A percentile compares a stretch with the other conserved stretches of the same genome.
These are phyloP conservation scores for Graphilbum ipis-grandicollis DNA, from an alignment of 2,329 filamentous ascomycete species.

Conservation along the genomic window DNA sequence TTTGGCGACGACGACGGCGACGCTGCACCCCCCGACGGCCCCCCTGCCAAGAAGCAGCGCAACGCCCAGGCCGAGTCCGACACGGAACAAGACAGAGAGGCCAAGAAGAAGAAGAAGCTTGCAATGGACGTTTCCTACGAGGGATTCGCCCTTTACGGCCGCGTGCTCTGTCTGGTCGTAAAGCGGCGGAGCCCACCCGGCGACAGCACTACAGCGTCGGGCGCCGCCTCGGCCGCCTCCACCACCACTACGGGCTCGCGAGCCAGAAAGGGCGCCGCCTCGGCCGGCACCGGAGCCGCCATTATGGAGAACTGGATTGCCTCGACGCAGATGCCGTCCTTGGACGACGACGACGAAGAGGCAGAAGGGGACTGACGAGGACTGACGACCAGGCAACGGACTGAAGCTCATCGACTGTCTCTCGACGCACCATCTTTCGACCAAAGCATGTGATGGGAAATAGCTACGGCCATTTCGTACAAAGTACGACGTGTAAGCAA, in stretches of 20 bases:
- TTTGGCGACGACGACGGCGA: background rate
- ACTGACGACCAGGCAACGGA: background rate
- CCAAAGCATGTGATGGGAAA: too few relatives aligned
- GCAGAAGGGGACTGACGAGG: background rate
- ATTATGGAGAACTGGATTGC: constrained; percentile 75
- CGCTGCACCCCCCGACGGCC: background rate
- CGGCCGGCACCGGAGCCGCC: constrained; percentile 33
- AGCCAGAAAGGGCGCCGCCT: background rate
- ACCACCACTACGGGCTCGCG: too few relatives aligned
- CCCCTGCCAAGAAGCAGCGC: background rate
- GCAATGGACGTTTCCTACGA: constrained; percentile 78
- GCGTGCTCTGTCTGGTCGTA: constrained; percentile 80
- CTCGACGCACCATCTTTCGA: too few relatives aligned
- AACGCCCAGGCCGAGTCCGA: constrained; percentile 9
- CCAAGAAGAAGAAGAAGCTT: constrained; percentile 80
- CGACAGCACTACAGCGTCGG: constrained; percentile 3
- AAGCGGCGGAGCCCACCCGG: constrained; percentile 36
- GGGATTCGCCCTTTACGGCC: constrained; percentile 88
- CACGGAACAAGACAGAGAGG: constrained; percentile 7
- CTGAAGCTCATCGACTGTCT: too few relatives aligned
- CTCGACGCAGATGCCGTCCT: constrained; percentile 53
- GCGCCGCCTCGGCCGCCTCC: too few relatives aligned
- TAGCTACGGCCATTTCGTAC: too few relatives aligned
- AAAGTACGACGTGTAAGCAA: too few relatives aligned
- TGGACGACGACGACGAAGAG: constrained; percentile 10